Conservation (phyloP, 1,139 yeast species). For the Lodderomyces jiufengensis region DNA sequence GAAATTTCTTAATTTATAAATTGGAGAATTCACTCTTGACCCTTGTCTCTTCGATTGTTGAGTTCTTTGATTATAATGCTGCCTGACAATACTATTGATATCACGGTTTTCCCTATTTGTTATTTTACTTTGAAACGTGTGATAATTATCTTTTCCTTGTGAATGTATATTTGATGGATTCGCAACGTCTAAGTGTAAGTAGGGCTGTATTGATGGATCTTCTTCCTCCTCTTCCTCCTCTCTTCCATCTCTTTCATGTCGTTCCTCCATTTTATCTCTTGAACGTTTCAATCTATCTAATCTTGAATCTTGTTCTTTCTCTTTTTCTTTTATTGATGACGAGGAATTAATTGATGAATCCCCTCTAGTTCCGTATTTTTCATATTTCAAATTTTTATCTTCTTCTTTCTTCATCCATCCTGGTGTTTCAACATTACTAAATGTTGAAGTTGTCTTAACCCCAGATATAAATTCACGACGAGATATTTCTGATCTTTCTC, state of each 20-base stretch:
- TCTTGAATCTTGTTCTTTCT: constrained; percentile 3
- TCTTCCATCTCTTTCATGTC: neutral
- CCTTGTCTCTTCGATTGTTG: constrained; percentile 60
- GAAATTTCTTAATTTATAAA: constrained; percentile 80
- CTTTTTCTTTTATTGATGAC: neutral
- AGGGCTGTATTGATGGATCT: constrained; percentile 21
- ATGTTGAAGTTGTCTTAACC: constrained; percentile 21
- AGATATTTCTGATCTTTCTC: neutral
- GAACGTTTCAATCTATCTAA: constrained; percentile 8
- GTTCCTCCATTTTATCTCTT: constrained; percentile 6
- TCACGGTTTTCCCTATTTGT: constrained; percentile 34
- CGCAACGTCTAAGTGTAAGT: constrained; percentile 29
- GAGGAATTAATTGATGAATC: neutral
- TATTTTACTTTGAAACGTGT: constrained; percentile 40
- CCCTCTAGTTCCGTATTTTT: constrained; percentile 32
- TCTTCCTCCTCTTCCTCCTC: constrained; percentile 6
- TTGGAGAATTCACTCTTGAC: constrained; percentile 71
- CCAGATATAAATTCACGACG: neutral
- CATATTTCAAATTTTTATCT: constrained; percentile 30
- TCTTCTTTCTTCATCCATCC: constrained; percentile 35
- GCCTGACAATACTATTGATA: constrained; percentile 61
- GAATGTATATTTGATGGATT: constrained; percentile 23
- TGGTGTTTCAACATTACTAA: constrained; percentile 27
- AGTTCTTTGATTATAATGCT: constrained; percentile 85
- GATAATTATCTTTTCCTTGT: constrained; percentile 19